A percentile compares a stretch with the other conserved stretches of the same genome.
Conservation (phyloP, 768 basidiomycete species). For the Panellus pusillus region DNA sequence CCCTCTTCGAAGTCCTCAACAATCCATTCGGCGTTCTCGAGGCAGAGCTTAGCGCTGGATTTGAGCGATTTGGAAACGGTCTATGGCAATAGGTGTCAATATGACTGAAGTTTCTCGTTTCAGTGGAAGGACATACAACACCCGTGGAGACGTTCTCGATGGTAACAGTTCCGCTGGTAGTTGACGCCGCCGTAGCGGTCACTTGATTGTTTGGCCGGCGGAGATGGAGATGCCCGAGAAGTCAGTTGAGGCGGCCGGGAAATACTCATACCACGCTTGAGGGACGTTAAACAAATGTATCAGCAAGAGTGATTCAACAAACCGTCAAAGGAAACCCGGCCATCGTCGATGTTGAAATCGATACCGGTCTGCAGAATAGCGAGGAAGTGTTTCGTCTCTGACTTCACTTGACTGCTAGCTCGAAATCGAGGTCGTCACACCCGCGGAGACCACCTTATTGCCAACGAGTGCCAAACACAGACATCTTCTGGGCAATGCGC, state of each 20-base stretch:
- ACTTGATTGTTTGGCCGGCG: conserved; percentile 13
- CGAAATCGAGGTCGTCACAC: conserved; percentile 38
- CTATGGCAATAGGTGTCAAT: background rate
- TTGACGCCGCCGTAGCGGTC: conserved; percentile 6
- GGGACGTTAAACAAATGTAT: too few relatives aligned
- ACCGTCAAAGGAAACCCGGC: conserved; percentile 11
- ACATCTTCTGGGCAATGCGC: conserved; percentile 38
- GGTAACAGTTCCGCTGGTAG: conserved; percentile 6
- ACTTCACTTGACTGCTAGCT: conserved; percentile 7
- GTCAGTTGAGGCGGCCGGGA: background rate
- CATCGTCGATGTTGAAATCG: conserved; percentile 27
- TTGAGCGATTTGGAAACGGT: conserved; percentile 30
- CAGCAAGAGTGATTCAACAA: background rate
- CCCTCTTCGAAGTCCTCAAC: conserved; percentile 35
- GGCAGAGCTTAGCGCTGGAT: conserved; percentile 19
- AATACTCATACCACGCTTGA: conserved; percentile 3
- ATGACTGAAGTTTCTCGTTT: too few relatives aligned
- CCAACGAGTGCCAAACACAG: conserved; percentile 34
- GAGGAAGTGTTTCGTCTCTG: background rate
- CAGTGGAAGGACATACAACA: background rate
- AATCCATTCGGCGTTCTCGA: conserved; percentile 37
- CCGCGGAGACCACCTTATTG: conserved; percentile 32
- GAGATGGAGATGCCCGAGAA: conserved; percentile 1
- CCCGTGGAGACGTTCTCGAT: conserved; percentile 14
- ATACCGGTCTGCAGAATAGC: conserved; percentile 38